A percentile compares a stretch with the other conserved stretches of the same genome.
phyloP scores from a whole-genome alignment of 768 basidiomycete genomes.

The Amanita brunnescens region DNA sequence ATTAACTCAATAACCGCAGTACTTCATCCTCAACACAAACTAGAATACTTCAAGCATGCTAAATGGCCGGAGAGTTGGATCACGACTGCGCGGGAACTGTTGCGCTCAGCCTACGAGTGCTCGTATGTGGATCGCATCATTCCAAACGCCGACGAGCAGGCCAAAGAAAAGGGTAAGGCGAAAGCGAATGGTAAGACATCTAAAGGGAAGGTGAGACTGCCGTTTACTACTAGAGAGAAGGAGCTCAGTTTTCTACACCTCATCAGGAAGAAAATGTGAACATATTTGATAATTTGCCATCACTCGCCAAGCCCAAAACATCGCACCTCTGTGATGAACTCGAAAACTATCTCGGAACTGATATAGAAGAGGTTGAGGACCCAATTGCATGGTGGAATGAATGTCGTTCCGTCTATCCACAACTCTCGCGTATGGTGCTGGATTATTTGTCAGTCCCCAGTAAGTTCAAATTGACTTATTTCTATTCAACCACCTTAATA shows the following conservation, averaged over 20 bases:
- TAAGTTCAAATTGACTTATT: neutral
- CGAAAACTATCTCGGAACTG: neutral
- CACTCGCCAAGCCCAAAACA: neutral
- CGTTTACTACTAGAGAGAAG: no score
- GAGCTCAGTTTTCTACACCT: no score
- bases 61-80: slow-evolving; percentile 21
- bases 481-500: neutral
- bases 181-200: neutral
- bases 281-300: neutral
- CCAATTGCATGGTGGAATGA: neutral
- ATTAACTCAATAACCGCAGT: slow-evolving; percentile 9
- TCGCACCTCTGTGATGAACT: neutral
- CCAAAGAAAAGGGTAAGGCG: neutral
- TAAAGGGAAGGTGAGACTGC: neutral
- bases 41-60: slow-evolving; percentile 22
- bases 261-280: neutral
- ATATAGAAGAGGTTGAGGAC: neutral
- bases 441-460: neutral
- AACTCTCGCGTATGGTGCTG: neutral
- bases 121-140: neutral
- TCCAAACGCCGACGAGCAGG: neutral
- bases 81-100: slow-evolving; percentile 10
- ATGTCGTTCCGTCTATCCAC: neutral
- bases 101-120: neutral
- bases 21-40: slow-evolving; percentile 26